These are phyloP conservation scores for Triglochin maritima DNA, from an alignment of 106 monocot genomes.

Conservation along the genomic window DNA sequence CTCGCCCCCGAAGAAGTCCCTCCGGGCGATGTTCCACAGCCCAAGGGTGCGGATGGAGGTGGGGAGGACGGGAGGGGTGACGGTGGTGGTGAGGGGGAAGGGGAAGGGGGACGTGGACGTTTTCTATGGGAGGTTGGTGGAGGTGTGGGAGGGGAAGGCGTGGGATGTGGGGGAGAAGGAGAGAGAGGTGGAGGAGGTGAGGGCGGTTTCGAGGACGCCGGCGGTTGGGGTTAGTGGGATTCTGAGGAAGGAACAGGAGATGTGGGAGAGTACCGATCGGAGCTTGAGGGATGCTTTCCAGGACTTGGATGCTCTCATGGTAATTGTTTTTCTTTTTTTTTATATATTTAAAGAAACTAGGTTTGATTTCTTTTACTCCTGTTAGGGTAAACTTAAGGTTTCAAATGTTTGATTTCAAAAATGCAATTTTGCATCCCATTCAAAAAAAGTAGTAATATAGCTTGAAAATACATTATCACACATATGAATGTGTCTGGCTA, in stretches of 20 bases:
- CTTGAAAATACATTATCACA: no score
- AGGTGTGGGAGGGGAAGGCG: constrained; percentile 36
- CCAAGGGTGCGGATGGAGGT: constrained; percentile 37
- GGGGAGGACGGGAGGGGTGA: constrained; percentile 1
- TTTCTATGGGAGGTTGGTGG: constrained; percentile 49
- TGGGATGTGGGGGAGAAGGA: constrained; percentile 62
- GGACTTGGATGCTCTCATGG: constrained; percentile 93
- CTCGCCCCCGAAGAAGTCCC: constrained; percentile 56
- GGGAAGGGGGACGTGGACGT: constrained; percentile 45
- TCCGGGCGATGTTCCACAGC: constrained; percentile 62
- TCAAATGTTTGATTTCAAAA: no score
- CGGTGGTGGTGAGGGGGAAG: constrained; percentile 32
- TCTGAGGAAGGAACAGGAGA: constrained; percentile 93
- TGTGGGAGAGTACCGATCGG: constrained; percentile 92
- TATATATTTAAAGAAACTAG: no score
- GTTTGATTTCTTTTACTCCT: no score
- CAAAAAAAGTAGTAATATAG: no score
- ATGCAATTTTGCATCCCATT: no score
- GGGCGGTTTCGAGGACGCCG: constrained; percentile 25
- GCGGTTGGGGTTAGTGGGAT: constrained; percentile 89
- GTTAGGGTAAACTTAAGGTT: no score
- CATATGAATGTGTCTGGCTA: no score
- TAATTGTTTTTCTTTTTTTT: no score
- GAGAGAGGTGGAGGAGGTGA: background rate
- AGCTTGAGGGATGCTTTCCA: constrained; percentile 91